Evolutionary conservation across 345 rosid species (phyloP), one percentile per base, ranked within the genome.

Genomic region (Ceriops zippeliana): DNA sequence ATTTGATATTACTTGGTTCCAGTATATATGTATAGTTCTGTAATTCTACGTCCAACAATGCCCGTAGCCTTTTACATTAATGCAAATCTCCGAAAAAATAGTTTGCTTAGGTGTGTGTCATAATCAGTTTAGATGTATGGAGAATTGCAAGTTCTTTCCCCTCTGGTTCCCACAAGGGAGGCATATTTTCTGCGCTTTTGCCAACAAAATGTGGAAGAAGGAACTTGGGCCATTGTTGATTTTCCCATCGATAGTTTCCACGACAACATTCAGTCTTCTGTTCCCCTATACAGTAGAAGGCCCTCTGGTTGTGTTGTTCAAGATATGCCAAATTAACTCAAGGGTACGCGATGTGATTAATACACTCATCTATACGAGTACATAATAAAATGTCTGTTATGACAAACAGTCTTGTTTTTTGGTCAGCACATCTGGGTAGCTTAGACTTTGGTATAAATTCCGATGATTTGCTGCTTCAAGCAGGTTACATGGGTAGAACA

Each of bases 301-400:
- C 88, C 97, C 0, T 92, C 98, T 11, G 98, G 99, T 24, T 92
- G 98, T 70, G 62, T 92, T 27, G 87, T 96, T 74, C 97, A 89
- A 71, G 99, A 96, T 70, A 87, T 96, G 93, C 96, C 98, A 52
- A 92, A 92, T 74, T 96, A 96, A 96, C 80, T 90, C 99, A 35
- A 85, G 80, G 85, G 96, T 89, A 19, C 3, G 80, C 67, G 59
- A 13, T 56, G 24, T 56, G 13, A 56, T 27, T 24, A 24, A 53
- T 53, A 7, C 37, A 34, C 37, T 34, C 37, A 7, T 34, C 37
- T 34, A 34, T 34, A 34, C 37, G 37, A 34, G 37, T 7, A 34
- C 37, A 34, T 6, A 34, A 7, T 34, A 32, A 32, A 32, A 32
- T 32, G 35, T 32, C 47, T 2, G 47, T 11, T 10, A 2, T 9